Base-by-base conservation (phyloP, 2,329 filamentous ascomycete species). In the Fusarium globosum region DNA sequence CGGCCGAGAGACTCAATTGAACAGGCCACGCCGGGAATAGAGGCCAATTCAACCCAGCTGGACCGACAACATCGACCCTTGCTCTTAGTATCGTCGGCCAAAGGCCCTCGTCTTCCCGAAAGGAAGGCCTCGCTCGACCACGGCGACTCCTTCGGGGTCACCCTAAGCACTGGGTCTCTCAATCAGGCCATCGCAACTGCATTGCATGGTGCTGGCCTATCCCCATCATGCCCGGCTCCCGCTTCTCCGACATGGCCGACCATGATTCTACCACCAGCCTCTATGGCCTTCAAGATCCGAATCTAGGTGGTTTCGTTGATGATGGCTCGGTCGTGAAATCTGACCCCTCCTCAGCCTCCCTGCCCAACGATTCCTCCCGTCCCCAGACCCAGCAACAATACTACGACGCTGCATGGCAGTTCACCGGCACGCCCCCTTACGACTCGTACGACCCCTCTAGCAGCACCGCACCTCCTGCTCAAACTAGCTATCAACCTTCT, bases 361-460 rank as follows among this genome's bases (percentile, higher is more conserved):
- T 76, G 71, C 72, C 73, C 75, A 80, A 80, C 71, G 75, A 83
- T 78, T 79, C 79, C 64, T 79, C 81, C 72, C 72, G 72, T 76
- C 81, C 76, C 78, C 84, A 57, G 79, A 78, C 73, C 77, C 78
- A 77, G 76, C 73, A 77, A 68, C 74, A 73, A 65, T 74, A 80
- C 69, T 81, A 81, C 77, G 75, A 80, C 76, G 76, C 84, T 61
- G 79, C 85, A 79, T 89, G 87, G 87, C 78, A 81, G 72, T 88
- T 87, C 73, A 84, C 84, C 68, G 83, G 84, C 77, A 83, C 83
- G 18, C 84, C 86, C 69, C 84, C 85, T 51, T 86, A 85, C 81
- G 84, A 85, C 75, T 81, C 83, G 60, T 86, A 83, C 80, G 82
- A 84, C 80, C 77, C 80, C 73, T 81, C 75, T 78, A 80, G 73